Evolutionary conservation across 768 basidiomycete species (phyloP), one percentile per base, ranked within the genome.

Genomic region (Phanerochaete carnosa): DNA sequence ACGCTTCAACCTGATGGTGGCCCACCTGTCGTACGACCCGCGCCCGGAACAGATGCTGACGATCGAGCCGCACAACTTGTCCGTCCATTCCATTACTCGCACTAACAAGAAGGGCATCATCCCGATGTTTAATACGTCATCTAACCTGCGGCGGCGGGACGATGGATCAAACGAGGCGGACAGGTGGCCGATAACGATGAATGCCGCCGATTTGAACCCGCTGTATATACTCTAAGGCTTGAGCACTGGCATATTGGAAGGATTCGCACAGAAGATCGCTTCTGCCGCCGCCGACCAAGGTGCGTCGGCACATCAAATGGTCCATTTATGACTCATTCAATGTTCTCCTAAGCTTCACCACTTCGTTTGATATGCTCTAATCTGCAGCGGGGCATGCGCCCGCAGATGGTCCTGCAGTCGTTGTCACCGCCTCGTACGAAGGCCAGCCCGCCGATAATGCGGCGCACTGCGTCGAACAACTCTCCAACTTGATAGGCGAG

Each of bases 381-480:
- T 75, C 77, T 1, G 69, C 74, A 12, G 63, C 71, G 1, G 73
- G 62, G 1, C 67, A 74, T 25, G 55, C 80, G 0, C 77, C 79
- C 8, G 77, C 68, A 8, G 78, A 80, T 59, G 78, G 79, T 1
- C 80, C 81, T 0, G 72, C 79, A 0, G 64, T 80, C 26, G 75
- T 82, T 28, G 67, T 80, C 53, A 81, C 80, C 2, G 80, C 81
- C 1, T 79, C 78, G 0, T 83, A 76, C 64, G 81, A 83, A 71
- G 81, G 77, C 28, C 72, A 79, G 67, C 80, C 81, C 22, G 76
- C 81, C 0, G 80, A 82, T 66, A 81, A 83, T 62, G 81, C 80
- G 2, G 73, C 73, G 7, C 74, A 73, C 57, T 82, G 81, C 64
- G 72, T 81, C 22, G 73, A 77, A 54, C 78, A 77, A 73, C 58